Evolutionary conservation across 1,139 yeast species (phyloP).

Genomic region (Pichia terricola): DNA sequence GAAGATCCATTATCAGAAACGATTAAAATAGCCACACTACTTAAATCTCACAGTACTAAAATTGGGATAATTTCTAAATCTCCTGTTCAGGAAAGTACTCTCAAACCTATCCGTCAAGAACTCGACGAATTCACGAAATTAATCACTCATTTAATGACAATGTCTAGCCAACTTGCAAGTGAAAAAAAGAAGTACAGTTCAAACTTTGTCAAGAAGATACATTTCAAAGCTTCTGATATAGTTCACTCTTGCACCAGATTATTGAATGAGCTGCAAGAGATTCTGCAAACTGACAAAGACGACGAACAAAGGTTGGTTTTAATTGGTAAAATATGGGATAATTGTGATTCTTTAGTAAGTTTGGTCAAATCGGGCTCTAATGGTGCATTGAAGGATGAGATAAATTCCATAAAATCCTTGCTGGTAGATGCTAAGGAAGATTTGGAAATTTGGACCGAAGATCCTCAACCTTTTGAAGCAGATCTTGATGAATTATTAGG

Average conservation of each 20-base stretch:
- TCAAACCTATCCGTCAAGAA: no score
- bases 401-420: constrained; percentile 37
- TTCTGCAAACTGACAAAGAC: neutral
- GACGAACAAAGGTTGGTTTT: constrained; percentile 34
- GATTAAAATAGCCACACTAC: constrained; percentile 44
- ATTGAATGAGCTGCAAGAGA: constrained; percentile 3
- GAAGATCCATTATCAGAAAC: constrained; percentile 56
- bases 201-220: no score
- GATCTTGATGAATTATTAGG: constrained; percentile 33
- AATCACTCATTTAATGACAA: no score
- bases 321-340: constrained; percentile 59
- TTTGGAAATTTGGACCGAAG: constrained; percentile 54
- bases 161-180: no score
- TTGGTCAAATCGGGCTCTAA: constrained; percentile 39
- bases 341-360: constrained; percentile 38
- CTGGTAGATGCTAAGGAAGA: constrained; percentile 59
- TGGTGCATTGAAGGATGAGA: constrained; percentile 37
- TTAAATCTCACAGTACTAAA: constrained; percentile 74
- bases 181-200: no score
- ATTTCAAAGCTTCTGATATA: no score
- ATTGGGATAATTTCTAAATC: constrained; percentile 70
- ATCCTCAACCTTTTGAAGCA: constrained; percentile 37
- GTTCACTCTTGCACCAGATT: no score
- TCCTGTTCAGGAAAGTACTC: constrained; percentile 32
- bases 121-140: no score